A percentile compares a stretch with the other conserved stretches of the same genome.
phyloP scores from a whole-genome alignment of 371 early-diverging fungal genomes.

The Rhizopus sp. region DNA sequence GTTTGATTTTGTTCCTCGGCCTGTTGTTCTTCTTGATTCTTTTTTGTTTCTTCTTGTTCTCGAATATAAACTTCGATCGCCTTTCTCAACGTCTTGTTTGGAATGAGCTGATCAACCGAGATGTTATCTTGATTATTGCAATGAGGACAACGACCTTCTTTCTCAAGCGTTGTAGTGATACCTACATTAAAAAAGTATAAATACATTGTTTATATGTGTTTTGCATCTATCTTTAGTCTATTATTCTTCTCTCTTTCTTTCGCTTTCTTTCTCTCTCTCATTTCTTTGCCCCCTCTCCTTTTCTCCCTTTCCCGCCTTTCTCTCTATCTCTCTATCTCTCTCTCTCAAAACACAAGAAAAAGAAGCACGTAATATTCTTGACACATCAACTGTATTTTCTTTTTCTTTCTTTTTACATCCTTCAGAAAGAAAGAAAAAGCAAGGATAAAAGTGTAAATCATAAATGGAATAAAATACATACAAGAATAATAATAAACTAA shows the following conservation, averaged over 20 bases:
- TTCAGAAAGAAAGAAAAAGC: no score
- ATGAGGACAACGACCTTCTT: constrained; percentile 35
- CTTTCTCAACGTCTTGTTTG: constrained; percentile 38
- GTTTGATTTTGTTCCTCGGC: constrained; percentile 6
- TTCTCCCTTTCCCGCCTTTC: no score
- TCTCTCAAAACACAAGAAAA: constrained; percentile 1
- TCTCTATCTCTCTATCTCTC: no score
- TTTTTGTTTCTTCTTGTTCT: constrained; percentile 25
- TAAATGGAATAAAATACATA: constrained; percentile 4
- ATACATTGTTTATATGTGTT: neutral
- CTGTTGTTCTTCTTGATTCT: constrained; percentile 20
- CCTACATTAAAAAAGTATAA: constrained; percentile 28
- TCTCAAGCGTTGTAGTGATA: constrained; percentile 32
- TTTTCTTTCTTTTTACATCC: neutral
- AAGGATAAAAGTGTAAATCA: no score
- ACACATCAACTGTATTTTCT: constrained; percentile 4
- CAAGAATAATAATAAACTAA: constrained; percentile 12
- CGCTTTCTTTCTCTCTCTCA: neutral
- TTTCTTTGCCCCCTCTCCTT: neutral
- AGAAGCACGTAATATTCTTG: constrained; percentile 3
- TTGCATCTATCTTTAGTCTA: constrained; percentile 5
- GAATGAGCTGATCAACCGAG: constrained; percentile 30
- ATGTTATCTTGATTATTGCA: constrained; percentile 36
- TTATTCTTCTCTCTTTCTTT: neutral
- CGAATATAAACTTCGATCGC: constrained; percentile 34